Evolutionary conservation across 176 grass and related monocot species (phyloP).

Genomic region (Tuctoria greenei): DNA sequence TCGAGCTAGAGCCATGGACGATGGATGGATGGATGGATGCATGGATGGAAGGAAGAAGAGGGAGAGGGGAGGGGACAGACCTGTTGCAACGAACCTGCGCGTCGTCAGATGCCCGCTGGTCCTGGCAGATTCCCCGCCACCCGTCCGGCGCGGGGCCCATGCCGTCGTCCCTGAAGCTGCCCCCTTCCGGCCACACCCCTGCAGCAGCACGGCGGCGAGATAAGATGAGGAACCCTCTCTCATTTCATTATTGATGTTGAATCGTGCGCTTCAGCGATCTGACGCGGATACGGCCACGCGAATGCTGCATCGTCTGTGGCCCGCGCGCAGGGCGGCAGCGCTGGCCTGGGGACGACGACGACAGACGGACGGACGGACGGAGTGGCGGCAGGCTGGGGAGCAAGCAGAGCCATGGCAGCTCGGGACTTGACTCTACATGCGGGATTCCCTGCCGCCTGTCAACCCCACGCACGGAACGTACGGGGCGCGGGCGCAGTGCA

Average conservation of each 20-base stretch:
- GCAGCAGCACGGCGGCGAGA: conserved; percentile 2
- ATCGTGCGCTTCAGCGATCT: not conserved
- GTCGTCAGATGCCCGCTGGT: conserved; percentile 57
- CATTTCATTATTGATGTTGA: not conserved
- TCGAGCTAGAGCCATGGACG: not conserved
- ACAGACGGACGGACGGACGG: not conserved
- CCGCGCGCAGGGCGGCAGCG: not conserved
- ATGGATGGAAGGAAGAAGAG: not conserved
- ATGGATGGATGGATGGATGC: not conserved
- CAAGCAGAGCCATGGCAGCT: not conserved
- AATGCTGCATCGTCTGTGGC: not conserved
- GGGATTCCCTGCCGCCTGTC: conserved; percentile 45
- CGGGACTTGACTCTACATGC: conserved; percentile 42
- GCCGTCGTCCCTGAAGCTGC: conserved; percentile 86
- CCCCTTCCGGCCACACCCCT: conserved; percentile 96
- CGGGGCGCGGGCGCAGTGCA: not conserved
- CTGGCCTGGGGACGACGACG: not conserved
- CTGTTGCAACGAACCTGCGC: conserved; percentile 76
- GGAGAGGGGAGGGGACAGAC: conserved; percentile 8
- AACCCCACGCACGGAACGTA: not conserved
- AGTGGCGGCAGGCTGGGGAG: not conserved
- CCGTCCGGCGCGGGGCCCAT: conserved; percentile 61
- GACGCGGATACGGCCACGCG: conserved; percentile 8
- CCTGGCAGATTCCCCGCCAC: conserved; percentile 87
- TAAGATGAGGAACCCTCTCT: not conserved